Percentiles rank a stretch among this genome's conserved stretches.
These are phyloP conservation scores for Coemansia sp. DNA, from an alignment of 192 early-diverging fungal genomes.

Conservation along the genomic window DNA sequence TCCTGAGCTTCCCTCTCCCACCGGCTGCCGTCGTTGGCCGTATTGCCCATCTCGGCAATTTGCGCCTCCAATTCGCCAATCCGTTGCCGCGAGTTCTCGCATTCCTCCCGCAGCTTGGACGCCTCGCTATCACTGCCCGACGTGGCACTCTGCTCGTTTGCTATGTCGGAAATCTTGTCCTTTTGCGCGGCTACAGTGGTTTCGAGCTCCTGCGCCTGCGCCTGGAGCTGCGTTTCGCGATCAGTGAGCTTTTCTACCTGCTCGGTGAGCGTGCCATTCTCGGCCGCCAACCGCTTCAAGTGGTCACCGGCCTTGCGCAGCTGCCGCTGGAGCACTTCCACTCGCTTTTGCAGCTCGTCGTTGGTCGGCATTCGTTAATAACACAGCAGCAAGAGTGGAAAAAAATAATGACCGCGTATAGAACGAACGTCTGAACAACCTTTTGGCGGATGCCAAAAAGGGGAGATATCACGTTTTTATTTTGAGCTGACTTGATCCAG, in stretches of 20 bases:
- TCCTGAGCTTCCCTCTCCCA: slow-evolving; percentile 32
- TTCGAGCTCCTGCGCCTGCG: slow-evolving; percentile 18
- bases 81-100: slow-evolving; percentile 5
- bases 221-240: slow-evolving; percentile 18
- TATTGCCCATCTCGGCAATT: slow-evolving; percentile 7
- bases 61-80: slow-evolving; percentile 24
- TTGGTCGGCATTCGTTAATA: slow-evolving; percentile 21
- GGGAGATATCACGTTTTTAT: too few relatives aligned
- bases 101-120: background rate
- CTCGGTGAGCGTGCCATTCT: slow-evolving; percentile 49
- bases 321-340: slow-evolving; percentile 45
- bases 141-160: background rate
- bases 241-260: slow-evolving; percentile 44
- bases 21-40: background rate
- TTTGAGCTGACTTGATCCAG: too few relatives aligned
- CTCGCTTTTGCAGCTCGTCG: slow-evolving; percentile 46
- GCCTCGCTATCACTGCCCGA: background rate
- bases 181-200: slow-evolving; percentile 2
- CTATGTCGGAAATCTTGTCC: slow-evolving; percentile 7
- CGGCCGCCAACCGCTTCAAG: slow-evolving; percentile 50
- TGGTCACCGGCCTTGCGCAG: slow-evolving; percentile 52
- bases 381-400: background rate
- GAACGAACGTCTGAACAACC: too few relatives aligned
- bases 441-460: too few relatives aligned
- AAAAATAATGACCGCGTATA: background rate